phyloP scores from a whole-genome alignment of 176 grass and related monocot genomes.

The Oryza glaberrima region DNA sequence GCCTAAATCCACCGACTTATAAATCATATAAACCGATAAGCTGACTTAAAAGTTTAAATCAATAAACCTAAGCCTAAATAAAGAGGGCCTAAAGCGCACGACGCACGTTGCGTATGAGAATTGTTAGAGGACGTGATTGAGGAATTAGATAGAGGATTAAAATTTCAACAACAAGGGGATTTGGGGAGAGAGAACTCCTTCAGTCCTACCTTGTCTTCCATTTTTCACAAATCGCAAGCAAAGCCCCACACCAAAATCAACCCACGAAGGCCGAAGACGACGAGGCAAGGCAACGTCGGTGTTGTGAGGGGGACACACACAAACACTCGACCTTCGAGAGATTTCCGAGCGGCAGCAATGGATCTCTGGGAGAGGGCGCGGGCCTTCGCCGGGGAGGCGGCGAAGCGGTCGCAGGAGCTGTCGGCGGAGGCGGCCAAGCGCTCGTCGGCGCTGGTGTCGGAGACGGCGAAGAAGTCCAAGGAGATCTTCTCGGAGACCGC shows the following conservation, averaged over 20 bases:
- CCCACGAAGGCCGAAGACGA: neutral
- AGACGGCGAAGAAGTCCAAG: conserved; percentile 84
- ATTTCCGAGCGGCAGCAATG: conserved; percentile 43
- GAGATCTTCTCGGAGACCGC: conserved; percentile 90
- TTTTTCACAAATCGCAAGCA: neutral
- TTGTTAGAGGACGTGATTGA: neutral
- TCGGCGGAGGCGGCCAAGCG: conserved; percentile 86
- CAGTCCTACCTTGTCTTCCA: neutral
- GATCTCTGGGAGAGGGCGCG: conserved; percentile 93
- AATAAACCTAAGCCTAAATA: too few species aligned
- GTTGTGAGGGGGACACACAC: neutral
- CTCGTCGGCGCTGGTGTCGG: conserved; percentile 70
- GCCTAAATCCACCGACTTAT: too few species aligned
- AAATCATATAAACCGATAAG: too few species aligned
- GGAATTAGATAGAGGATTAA: neutral
- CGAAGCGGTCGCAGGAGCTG: conserved; percentile 92
- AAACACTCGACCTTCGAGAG: conserved; percentile 25
- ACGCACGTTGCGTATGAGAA: neutral
- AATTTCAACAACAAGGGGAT: neutral
- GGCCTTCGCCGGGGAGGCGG: conserved; percentile 87
- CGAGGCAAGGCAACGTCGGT: conserved; percentile 32
- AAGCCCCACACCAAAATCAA: neutral
- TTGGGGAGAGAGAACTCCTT: neutral
- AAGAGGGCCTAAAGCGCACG: neutral
- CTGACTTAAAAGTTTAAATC: too few species aligned